phyloP scores from a whole-genome alignment of 768 basidiomycete genomes.

The Lactifluus hygrophoroides region DNA sequence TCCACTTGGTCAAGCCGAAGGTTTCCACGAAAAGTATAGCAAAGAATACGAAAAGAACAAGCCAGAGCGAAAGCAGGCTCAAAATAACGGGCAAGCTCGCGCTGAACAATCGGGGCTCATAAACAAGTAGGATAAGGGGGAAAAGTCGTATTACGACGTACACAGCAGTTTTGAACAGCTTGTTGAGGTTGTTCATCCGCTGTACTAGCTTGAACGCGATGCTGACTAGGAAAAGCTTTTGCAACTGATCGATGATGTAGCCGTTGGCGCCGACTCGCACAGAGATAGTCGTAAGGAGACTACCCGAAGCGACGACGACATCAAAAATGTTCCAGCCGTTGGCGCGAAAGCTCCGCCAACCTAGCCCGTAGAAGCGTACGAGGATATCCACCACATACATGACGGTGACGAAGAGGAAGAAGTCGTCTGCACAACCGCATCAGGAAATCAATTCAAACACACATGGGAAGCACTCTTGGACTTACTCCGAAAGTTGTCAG shows the following conservation, averaged over 20 bases:
- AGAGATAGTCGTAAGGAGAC: slow-evolving; percentile 73
- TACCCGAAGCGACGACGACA: slow-evolving; percentile 68
- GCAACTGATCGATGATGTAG: slow-evolving; percentile 54
- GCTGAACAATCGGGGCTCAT: slow-evolving; percentile 30
- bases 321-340: slow-evolving; percentile 97
- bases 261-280: slow-evolving; percentile 47
- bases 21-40: slow-evolving; percentile 83
- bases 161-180: slow-evolving; percentile 94
- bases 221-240: slow-evolving; percentile 87
- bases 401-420: slow-evolving; percentile 66
- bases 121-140: neutral
- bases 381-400: slow-evolving; percentile 70
- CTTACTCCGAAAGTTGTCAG: slow-evolving; percentile 56
- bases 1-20: slow-evolving; percentile 87
- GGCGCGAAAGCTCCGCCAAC: slow-evolving; percentile 72
- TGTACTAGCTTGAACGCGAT: slow-evolving; percentile 94
- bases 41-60: slow-evolving; percentile 86
- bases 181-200: slow-evolving; percentile 77
- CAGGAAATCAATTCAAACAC: neutral
- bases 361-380: slow-evolving; percentile 77
- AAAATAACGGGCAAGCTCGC: slow-evolving; percentile 81
- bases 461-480: neutral
- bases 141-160: slow-evolving; percentile 34
- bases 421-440: slow-evolving; percentile 42
- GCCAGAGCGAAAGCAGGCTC: slow-evolving; percentile 80